Conservation (phyloP, 1,139 yeast species). For the Candida mesenterica region DNA sequence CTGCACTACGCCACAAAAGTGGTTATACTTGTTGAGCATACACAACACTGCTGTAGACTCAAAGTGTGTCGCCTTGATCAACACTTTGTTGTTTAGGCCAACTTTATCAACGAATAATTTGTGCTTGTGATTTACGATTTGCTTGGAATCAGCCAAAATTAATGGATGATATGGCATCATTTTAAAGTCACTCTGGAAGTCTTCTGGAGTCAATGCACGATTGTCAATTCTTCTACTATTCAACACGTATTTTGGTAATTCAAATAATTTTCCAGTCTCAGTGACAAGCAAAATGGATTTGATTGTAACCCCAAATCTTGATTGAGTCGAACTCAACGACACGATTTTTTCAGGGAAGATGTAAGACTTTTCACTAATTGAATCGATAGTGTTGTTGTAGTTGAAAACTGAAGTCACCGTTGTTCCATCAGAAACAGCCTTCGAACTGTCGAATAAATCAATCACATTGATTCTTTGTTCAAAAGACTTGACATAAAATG, state of each 20-base stretch:
- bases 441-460: slow-evolving; percentile 71
- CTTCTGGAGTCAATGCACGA: slow-evolving; percentile 52
- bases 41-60: slow-evolving; percentile 83
- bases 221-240: slow-evolving; percentile 62
- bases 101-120: slow-evolving; percentile 39
- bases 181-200: slow-evolving; percentile 57
- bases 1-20: slow-evolving; percentile 72
- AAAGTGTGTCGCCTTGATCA: slow-evolving; percentile 63
- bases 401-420: slow-evolving; percentile 32
- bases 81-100: slow-evolving; percentile 23
- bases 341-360: slow-evolving; percentile 57
- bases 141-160: slow-evolving; percentile 47
- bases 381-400: slow-evolving; percentile 23
- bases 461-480: slow-evolving; percentile 66
- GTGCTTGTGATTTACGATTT: slow-evolving; percentile 37
- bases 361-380: slow-evolving; percentile 52
- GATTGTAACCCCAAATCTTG: slow-evolving; percentile 72
- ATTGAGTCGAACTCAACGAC: slow-evolving; percentile 55
- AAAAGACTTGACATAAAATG: slow-evolving; percentile 51
- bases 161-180: slow-evolving; percentile 67
- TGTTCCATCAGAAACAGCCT: slow-evolving; percentile 10
- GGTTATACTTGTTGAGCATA: slow-evolving; percentile 57
- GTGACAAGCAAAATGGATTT: slow-evolving; percentile 65
- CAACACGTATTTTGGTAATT: slow-evolving; percentile 64
- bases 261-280: slow-evolving; percentile 61